phyloP scores from a whole-genome alignment of 106 monocot species.

The Allium cepa region DNA sequence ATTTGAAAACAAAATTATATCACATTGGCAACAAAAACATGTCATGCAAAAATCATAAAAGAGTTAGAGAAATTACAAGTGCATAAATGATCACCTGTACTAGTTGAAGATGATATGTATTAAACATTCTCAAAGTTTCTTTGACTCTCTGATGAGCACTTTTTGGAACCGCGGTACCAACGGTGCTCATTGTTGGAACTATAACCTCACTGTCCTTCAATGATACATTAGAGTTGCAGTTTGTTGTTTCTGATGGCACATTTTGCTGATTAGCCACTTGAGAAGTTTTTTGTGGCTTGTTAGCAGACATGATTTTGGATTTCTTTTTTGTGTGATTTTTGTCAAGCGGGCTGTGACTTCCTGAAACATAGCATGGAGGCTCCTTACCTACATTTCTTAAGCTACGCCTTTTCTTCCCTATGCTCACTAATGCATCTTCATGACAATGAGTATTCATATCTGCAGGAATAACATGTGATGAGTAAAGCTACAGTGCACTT shows the following conservation, averaged over 20 bases:
- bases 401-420: neutral
- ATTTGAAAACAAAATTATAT: too few species aligned
- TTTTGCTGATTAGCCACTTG: neutral
- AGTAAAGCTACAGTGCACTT: too few species aligned
- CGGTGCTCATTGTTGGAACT: neutral
- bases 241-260: neutral
- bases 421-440: too few species aligned
- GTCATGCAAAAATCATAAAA: too few species aligned
- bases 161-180: neutral
- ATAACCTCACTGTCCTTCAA: too few species aligned
- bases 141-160: neutral
- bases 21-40: too few species aligned
- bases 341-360: neutral
- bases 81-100: neutral
- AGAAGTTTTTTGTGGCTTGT: neutral
- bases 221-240: neutral
- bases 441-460: too few species aligned
- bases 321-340: neutral
- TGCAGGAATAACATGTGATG: too few species aligned
- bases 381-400: neutral
- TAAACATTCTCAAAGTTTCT: neutral
- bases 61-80: too few species aligned
- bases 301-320: neutral
- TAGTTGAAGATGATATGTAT: neutral
- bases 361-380: neutral